Evolutionary conservation across 495 filamentous ascomycete species (phyloP).

Genomic region (Poronia punctata): DNA sequence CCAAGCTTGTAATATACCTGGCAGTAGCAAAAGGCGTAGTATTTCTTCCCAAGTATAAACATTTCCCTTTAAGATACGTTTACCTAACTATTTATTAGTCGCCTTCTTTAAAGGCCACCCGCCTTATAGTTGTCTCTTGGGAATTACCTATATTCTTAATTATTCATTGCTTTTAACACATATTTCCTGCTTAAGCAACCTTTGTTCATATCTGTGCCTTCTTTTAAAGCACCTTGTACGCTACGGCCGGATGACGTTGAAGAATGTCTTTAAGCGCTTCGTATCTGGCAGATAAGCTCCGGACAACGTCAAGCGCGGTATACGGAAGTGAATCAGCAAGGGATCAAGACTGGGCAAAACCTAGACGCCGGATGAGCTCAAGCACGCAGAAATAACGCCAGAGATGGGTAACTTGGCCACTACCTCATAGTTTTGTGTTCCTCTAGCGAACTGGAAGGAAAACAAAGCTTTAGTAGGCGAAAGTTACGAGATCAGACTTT

Average conservation of each 20-base stretch:
- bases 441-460: too few relatives aligned
- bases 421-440: too few relatives aligned
- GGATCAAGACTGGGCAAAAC: too few relatives aligned
- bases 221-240: conserved; percentile 34
- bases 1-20: conserved; percentile 47
- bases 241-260: conserved; percentile 49
- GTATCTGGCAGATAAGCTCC: conserved; percentile 55
- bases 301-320: conserved; percentile 40
- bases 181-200: conserved; percentile 60
- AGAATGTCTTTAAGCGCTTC: conserved; percentile 50
- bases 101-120: conserved; percentile 35
- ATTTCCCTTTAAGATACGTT: conserved; percentile 44
- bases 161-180: conserved; percentile 61
- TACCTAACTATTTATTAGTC: conserved; percentile 36
- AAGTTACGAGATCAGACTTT: too few relatives aligned
- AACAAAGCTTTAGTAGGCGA: too few relatives aligned
- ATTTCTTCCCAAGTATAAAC: conserved; percentile 31
- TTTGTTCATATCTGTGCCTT: conserved; percentile 33
- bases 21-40: conserved; percentile 40
- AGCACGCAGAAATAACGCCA: too few relatives aligned
- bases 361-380: too few relatives aligned
- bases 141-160: conserved; percentile 59
- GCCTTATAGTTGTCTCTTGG: conserved; percentile 52
- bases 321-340: conserved; percentile 26
- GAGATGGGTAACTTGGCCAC: too few relatives aligned